phyloP scores from a whole-genome alignment of 2,329 filamentous ascomycete species.

The Hymenoscyphus albidus region DNA sequence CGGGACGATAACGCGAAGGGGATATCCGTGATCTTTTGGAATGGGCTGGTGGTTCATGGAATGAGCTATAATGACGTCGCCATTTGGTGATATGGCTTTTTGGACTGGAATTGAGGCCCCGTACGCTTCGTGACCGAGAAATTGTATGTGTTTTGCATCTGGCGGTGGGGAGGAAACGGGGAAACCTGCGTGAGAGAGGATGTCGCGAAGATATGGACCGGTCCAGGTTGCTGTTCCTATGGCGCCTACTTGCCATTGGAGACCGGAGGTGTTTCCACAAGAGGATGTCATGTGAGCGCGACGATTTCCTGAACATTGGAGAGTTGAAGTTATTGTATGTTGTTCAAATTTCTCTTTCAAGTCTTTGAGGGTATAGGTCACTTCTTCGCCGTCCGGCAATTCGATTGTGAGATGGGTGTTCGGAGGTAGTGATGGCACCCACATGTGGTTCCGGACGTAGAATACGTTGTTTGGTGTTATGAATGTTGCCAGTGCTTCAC shows the following conservation, averaged over 20 bases:
- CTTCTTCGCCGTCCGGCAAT: slow-evolving; percentile 39
- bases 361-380: slow-evolving; percentile 41
- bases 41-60: slow-evolving; percentile 45
- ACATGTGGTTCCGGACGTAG: slow-evolving; percentile 52
- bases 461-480: slow-evolving; percentile 47
- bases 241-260: slow-evolving; percentile 45
- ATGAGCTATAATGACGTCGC: slow-evolving; percentile 47
- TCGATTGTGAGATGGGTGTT: slow-evolving; percentile 40
- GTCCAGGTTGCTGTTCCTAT: slow-evolving; percentile 50
- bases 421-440: slow-evolving; percentile 39
- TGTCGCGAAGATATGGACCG: slow-evolving; percentile 43
- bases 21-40: slow-evolving; percentile 45
- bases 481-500: slow-evolving; percentile 46
- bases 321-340: slow-evolving; percentile 46
- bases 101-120: slow-evolving; percentile 40
- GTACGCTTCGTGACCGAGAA: slow-evolving; percentile 22
- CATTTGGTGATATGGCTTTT: slow-evolving; percentile 45
- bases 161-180: slow-evolving; percentile 18
- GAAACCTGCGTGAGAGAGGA: slow-evolving; percentile 42
- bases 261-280: slow-evolving; percentile 43
- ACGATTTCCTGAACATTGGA: slow-evolving; percentile 49
- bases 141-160: slow-evolving; percentile 22
- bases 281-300: slow-evolving; percentile 51
- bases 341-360: slow-evolving; percentile 40
- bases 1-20: slow-evolving; percentile 40